Evolutionary conservation across 257 asterid species (phyloP), one percentile per base, ranked within the genome.

Genomic region (Lantana camara): DNA sequence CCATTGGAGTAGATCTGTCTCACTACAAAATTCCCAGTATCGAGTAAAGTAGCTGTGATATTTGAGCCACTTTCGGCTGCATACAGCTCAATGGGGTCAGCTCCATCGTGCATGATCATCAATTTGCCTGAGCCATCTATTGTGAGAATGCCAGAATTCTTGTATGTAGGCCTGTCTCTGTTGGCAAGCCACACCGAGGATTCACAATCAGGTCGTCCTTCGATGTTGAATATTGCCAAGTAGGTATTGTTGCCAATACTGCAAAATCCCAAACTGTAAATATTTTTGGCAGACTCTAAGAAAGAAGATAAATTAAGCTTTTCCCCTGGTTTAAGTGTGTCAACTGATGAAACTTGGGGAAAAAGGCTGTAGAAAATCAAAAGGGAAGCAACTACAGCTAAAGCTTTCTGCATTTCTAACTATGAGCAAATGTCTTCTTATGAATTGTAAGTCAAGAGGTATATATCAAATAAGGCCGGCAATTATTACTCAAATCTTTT

Each of bases 241-340:
- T 27, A 27, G 32, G 4, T 27, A 2, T 27, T 27, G 32, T 27
- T 27, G 32, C 3, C 22, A 4, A 52, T 27, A 2, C 24, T 41
- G 53, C 55, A 73, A 58, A 73, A 73, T 60, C 79, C 83, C 34
- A 73, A 66, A 3, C 72, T 77, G 37, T 69, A 73, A 51, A 49
- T 40, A 22, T 44, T 23, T 9, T 47, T 48, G 7, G 67, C 68
- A 35, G 79, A 77, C 30, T 65, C 55, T 45, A 73, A 66, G 15
- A 22, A 4, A 9, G 74, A 41, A 51, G 72, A 7, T 13, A 54
- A 66, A 60, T 73, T 70, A 19, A 77, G 63, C 27, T 4, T 44
- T 10, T 73, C 77, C 54, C 72, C 79, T n/a, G 54, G 70, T 29
- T 60, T 67, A 8, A 77, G 57, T 11, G 34, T 62, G 63, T 66